phyloP scores from a whole-genome alignment of 2,329 filamentous ascomycete species.

The Dryadomyces sulphureus region DNA sequence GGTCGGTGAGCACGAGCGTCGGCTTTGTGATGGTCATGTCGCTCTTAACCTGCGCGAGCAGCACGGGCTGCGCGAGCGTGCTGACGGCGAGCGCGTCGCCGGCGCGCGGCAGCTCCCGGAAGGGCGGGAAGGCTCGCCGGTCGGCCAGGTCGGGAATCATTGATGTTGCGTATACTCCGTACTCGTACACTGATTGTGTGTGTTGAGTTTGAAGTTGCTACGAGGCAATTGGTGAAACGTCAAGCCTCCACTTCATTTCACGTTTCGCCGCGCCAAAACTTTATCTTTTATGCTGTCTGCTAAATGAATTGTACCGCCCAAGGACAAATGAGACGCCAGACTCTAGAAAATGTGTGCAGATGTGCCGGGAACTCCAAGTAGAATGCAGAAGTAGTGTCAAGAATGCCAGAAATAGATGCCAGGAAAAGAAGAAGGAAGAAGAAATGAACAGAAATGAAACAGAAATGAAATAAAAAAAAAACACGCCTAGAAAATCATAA shows the following conservation, averaged over 20 bases:
- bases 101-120: constrained; percentile 16
- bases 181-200: no score
- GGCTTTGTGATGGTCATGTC: constrained; percentile 34
- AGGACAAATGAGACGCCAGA: no score
- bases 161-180: no score
- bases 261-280: no score
- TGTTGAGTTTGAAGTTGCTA: not conserved
- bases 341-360: no score
- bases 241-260: not conserved
- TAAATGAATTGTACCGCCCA: no score
- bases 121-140: constrained; percentile 19
- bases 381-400: no score
- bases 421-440: not conserved
- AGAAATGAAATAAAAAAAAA: not conserved
- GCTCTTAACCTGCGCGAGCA: constrained; percentile 30
- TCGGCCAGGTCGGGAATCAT: constrained; percentile 19
- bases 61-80: constrained; percentile 16
- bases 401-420: not conserved
- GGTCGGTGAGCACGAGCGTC: constrained; percentile 29
- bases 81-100: not conserved
- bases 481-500: constrained; percentile 4
- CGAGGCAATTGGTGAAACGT: constrained; percentile 3
- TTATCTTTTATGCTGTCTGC: no score
- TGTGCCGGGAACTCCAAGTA: no score
- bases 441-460: not conserved